Evolutionary conservation across 2,329 filamentous ascomycete species (phyloP), one percentile per base, ranked within the genome.

Genomic region (Hypoxylon sp.): DNA sequence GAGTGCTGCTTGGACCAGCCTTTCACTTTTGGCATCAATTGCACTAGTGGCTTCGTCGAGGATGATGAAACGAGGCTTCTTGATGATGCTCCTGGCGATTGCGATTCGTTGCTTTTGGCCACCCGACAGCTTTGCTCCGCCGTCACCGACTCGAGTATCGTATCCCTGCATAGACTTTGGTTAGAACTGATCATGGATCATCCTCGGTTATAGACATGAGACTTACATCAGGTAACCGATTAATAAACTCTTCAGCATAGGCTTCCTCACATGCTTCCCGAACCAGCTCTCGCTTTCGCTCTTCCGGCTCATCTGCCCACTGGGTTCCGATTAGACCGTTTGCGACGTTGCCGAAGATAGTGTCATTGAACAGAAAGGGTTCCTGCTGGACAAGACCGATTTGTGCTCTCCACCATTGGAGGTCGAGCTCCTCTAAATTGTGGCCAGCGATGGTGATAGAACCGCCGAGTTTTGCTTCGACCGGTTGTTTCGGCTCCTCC

Each of bases 11-110:
- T 91, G 80, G 2, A 83, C 79, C 7, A 81, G 69, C 61, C 79
- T 73, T 64, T 63, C 60, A 36, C 56, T 59, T 44, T 81, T 77
- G 30, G 76, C 79, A 59, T 89, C 86, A 2, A 89, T 73, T 2
- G 84, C 83, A 31, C 79, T 83, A 0, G 87, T 90, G 2, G 86
- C 86, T 69, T 90, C 87, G 62, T 90, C 87, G 1, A 90, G 75
- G 3, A 90, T 75, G 25, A 89, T 69, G 2, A 89, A 75, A 29
- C 79, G 74, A 0, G 87, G 87, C 16, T 83, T 73, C 2, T 84
- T 75, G 1, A 87, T 79, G 2, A 89, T 72, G 1, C 86, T 85
- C 2, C 87, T 75, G 0, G 87, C 86, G 38, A 89, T 87, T 9
- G 82, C 79, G 7, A 89, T 69, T 13, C 86, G 78, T 68, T 89